Percentiles rank a stretch among this genome's conserved stretches.
phyloP scores from a whole-genome alignment of 2,329 filamentous ascomycete species.

The Alternaria ethzedia region DNA sequence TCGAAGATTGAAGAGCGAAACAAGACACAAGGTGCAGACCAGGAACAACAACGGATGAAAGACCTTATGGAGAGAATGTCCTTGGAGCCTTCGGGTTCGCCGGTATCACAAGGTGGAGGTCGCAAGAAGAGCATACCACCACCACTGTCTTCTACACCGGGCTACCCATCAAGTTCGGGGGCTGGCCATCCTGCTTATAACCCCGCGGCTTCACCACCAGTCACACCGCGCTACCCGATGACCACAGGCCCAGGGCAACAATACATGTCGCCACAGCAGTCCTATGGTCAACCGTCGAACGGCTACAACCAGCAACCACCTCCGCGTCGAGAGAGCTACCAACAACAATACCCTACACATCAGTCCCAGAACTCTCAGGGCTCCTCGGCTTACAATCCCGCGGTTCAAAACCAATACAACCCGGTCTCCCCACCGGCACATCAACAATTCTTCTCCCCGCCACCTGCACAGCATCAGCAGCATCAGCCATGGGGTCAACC shows the following conservation, averaged over 20 bases:
- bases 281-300: slow-evolving; percentile 29
- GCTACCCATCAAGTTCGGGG: slow-evolving; percentile 46
- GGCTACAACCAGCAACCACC: slow-evolving; percentile 37
- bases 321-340: slow-evolving; percentile 45
- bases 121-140: slow-evolving; percentile 49
- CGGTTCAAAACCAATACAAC: slow-evolving; percentile 48
- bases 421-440: slow-evolving; percentile 62
- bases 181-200: slow-evolving; percentile 57
- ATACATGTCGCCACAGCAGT: slow-evolving; percentile 44
- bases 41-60: slow-evolving; percentile 83
- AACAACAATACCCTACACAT: slow-evolving; percentile 24
- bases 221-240: slow-evolving; percentile 54
- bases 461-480: slow-evolving; percentile 45
- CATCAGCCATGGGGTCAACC: slow-evolving; percentile 63
- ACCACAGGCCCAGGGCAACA: slow-evolving; percentile 37
- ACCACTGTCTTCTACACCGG: slow-evolving; percentile 42
- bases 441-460: slow-evolving; percentile 62
- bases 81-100: slow-evolving; percentile 64
- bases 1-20: slow-evolving; percentile 85
- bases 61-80: slow-evolving; percentile 96
- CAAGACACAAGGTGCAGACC: slow-evolving; percentile 74
- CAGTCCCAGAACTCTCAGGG: slow-evolving; percentile 31
- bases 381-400: slow-evolving; percentile 54
- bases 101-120: slow-evolving; percentile 37
- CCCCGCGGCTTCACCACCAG: slow-evolving; percentile 54